Conservation (phyloP, 306 rosid species). For the Purshia tridentata region DNA sequence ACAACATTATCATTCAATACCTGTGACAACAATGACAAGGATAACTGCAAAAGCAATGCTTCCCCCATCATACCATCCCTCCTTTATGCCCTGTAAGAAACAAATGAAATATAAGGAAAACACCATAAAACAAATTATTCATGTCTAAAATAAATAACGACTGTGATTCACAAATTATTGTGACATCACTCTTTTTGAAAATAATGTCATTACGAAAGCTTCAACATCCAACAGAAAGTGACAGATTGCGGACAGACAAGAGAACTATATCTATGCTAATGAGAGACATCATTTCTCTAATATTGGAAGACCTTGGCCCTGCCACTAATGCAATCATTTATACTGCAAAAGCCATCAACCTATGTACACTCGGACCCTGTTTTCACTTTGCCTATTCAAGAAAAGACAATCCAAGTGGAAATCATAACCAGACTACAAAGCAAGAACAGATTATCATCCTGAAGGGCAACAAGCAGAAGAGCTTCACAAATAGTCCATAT, state of each 20-base stretch:
- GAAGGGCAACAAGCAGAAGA: not conserved
- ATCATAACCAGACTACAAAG: not conserved
- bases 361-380: no score
- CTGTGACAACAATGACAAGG: slow-evolving; percentile 89
- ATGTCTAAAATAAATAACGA: slow-evolving; percentile 8
- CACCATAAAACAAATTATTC: slow-evolving; percentile 13
- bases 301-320: not conserved
- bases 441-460: not conserved
- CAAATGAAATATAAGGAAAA: slow-evolving; percentile 21
- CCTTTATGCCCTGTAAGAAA: slow-evolving; percentile 72
- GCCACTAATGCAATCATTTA: not conserved
- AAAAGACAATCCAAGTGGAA: not conserved
- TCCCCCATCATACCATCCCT: slow-evolving; percentile 99
- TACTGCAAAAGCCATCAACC: no score
- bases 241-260: not conserved
- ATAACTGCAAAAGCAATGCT: slow-evolving; percentile 98
- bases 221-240: not conserved
- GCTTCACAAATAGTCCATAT: not conserved
- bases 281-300: not conserved
- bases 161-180: not conserved
- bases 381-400: not conserved
- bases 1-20: slow-evolving; percentile 32
- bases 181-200: not conserved
- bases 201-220: not conserved
- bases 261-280: not conserved